Percentiles rank a stretch among this genome's conserved stretches.
phyloP scores from a whole-genome alignment of 106 monocot species.

The Chionographis japonica region DNA sequence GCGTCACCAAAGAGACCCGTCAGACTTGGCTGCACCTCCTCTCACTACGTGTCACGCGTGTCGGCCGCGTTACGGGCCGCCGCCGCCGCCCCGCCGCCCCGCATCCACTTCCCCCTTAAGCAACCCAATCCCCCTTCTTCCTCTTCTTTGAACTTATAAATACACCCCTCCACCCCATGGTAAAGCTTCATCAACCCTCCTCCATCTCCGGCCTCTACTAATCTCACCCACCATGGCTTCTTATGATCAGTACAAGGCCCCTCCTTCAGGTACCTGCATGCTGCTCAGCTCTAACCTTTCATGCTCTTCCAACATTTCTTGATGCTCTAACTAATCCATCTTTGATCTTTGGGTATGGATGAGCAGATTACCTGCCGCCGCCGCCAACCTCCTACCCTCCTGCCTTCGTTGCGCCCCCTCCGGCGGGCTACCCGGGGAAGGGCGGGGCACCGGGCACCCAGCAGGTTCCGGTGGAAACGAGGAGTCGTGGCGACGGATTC shows the following conservation, averaged over 20 bases:
- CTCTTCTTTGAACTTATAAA: too few relatives aligned
- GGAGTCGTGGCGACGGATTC: conserved; percentile 23
- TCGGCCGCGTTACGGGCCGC: too few relatives aligned
- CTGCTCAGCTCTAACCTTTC: not conserved
- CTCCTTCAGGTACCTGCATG: conserved; percentile 6
- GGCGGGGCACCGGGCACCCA: conserved; percentile 2
- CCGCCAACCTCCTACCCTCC: not conserved
- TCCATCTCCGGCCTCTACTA: too few relatives aligned
- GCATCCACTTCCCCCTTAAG: too few relatives aligned
- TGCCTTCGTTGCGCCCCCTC: conserved; percentile 20
- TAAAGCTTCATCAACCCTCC: too few relatives aligned
- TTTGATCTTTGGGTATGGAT: not conserved
- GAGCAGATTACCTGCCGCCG: not conserved
- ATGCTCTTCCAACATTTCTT: not conserved
- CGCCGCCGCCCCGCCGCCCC: too few relatives aligned
- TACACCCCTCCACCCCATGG: too few relatives aligned
- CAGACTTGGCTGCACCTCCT: too few relatives aligned
- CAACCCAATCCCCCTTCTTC: too few relatives aligned
- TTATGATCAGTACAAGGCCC: conserved; percentile 17
- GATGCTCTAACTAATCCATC: too few relatives aligned
- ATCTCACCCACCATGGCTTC: conserved; percentile 5
- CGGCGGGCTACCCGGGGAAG: conserved; percentile 21
- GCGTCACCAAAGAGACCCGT: too few relatives aligned
- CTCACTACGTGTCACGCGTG: too few relatives aligned
- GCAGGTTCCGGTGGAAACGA: conserved; percentile 24